Conservation (phyloP, 306 rosid species). For the Heteromeles arbutifolia region DNA sequence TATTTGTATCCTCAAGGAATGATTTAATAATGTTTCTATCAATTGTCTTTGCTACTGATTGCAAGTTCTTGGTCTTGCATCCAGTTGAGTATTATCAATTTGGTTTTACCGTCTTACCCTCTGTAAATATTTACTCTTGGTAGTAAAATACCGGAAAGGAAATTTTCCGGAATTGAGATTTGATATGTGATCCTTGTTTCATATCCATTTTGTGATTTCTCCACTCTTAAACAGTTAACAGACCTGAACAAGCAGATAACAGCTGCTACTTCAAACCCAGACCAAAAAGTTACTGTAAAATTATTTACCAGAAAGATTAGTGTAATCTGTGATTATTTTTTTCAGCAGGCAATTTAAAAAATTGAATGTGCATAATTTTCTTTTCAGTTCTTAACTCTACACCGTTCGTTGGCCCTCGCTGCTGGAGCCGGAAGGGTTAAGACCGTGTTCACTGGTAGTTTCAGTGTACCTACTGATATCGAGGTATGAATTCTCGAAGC, state of each 20-base stretch:
- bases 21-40: neutral
- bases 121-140: neutral
- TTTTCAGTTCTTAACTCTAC: neutral
- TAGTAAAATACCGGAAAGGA: neutral
- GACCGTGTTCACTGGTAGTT: conserved; percentile 43
- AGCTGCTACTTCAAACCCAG: neutral
- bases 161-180: neutral
- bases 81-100: neutral
- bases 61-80: neutral
- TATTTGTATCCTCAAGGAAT: neutral
- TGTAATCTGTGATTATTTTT: neutral
- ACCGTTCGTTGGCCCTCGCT: conserved; percentile 24
- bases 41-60: conserved; percentile 2
- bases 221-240: neutral
- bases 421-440: conserved; percentile 35
- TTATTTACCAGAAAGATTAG: neutral
- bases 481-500: neutral
- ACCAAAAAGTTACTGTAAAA: neutral
- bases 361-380: neutral
- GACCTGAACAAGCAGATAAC: neutral
- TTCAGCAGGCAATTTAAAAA: neutral
- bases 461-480: conserved; percentile 28
- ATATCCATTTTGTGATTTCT: neutral
- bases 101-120: neutral
- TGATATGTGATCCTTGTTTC: neutral